Percentiles rank a stretch among this genome's conserved stretches.
phyloP scores from a whole-genome alignment of 2,329 filamentous ascomycete genomes.

The Fusarium duplospermum region DNA sequence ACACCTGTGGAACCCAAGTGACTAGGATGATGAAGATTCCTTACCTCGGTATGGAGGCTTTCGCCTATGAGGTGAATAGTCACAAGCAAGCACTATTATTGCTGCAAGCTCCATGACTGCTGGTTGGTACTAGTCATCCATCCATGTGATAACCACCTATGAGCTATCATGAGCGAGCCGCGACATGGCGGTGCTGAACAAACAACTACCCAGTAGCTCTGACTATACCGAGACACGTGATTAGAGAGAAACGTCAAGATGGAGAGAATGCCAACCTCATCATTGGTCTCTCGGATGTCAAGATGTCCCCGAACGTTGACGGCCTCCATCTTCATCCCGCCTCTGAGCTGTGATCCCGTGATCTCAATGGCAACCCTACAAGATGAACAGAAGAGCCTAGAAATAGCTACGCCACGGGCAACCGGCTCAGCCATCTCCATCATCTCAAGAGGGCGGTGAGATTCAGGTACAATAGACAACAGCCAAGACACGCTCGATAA shows the following conservation, averaged over 20 bases:
- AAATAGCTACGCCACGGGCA: neutral
- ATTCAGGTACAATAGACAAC: neutral
- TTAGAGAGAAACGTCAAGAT: neutral
- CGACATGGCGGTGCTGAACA: neutral
- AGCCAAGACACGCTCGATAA: conserved; percentile 1
- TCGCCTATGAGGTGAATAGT: neutral
- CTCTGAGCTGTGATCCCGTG: neutral
- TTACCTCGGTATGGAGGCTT: neutral
- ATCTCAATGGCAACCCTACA: neutral
- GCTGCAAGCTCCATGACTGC: neutral
- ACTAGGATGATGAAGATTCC: neutral
- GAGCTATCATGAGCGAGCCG: neutral
- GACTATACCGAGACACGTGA: neutral
- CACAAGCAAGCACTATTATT: neutral
- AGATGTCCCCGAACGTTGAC: neutral
- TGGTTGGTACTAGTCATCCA: neutral
- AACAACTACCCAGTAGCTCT: neutral
- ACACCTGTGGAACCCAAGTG: neutral
- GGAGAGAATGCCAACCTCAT: neutral
- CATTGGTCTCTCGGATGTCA: neutral
- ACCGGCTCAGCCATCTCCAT: neutral
- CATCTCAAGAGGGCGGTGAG: neutral
- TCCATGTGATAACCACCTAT: neutral
- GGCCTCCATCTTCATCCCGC: neutral
- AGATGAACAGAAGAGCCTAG: neutral